A percentile compares a stretch with the other conserved stretches of the same genome.
Evolutionary conservation across 2,329 filamentous ascomycete species (phyloP).

Genomic region (Pyricularia grisea): DNA sequence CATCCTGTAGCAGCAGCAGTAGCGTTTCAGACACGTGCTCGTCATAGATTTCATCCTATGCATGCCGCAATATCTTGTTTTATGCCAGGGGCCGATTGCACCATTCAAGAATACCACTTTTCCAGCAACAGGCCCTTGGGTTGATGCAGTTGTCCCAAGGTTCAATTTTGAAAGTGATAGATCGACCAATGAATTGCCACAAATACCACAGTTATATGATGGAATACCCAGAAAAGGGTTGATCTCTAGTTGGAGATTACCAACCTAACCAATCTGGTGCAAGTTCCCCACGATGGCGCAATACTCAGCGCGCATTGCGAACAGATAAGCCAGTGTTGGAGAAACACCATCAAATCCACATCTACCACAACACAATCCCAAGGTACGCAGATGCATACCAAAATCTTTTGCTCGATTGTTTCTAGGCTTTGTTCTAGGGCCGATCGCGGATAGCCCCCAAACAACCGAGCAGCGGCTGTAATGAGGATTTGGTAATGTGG

Average conservation of each 20-base stretch:
- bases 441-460: no score
- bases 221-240: background rate
- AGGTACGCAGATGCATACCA: background rate
- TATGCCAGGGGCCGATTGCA: background rate
- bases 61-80: background rate
- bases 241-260: background rate
- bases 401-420: no score
- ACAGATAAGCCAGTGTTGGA: background rate
- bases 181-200: background rate
- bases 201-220: background rate
- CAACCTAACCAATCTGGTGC: background rate
- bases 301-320: background rate
- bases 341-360: background rate
- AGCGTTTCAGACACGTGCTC: background rate
- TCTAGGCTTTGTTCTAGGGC: no score
- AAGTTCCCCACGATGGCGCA: background rate
- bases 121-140: background rate
- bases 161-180: background rate
- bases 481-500: no score
- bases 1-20: background rate
- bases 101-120: background rate
- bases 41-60: background rate
- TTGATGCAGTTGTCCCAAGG: background rate
- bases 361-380: no score
- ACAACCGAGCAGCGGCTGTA: no score